Conservation (phyloP, 2,329 filamentous ascomycete species). For the Penicillium sp. region DNA sequence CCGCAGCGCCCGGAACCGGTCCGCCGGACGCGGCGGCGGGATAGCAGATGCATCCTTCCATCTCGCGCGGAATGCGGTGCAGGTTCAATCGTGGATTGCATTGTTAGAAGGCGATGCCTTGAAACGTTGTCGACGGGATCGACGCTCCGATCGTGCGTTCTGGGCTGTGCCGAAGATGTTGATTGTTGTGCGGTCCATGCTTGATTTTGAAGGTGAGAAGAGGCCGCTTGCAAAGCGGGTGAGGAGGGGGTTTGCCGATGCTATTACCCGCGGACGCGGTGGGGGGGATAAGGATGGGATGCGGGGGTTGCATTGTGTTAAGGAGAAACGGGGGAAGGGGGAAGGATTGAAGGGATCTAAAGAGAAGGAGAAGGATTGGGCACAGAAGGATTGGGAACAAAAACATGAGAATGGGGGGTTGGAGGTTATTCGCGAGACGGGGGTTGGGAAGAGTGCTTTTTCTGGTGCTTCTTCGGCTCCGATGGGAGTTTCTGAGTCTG, state of each 20-base stretch:
- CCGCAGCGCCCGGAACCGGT: constrained; percentile 54
- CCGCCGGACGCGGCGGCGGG: constrained; percentile 48
- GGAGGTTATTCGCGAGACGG: background rate
- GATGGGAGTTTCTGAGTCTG: background rate
- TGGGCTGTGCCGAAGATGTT: constrained; percentile 42
- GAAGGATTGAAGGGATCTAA: too few species aligned
- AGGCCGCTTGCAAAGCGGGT: constrained; percentile 37
- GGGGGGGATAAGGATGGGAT: background rate
- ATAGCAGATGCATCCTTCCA: constrained; percentile 60
- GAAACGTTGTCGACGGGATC: constrained; percentile 34
- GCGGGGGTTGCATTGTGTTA: constrained; percentile 16
- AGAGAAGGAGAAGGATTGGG: background rate
- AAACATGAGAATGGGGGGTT: background rate
- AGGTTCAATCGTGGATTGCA: constrained; percentile 58
- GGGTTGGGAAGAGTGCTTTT: background rate
- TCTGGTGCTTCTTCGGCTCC: background rate
- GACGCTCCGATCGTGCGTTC: constrained; percentile 37
- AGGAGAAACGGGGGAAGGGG: background rate
- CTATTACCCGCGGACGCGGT: constrained; percentile 4
- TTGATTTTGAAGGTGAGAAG: constrained; percentile 34
- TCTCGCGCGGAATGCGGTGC: constrained; percentile 50
- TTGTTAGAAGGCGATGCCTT: constrained; percentile 50
- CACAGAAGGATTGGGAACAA: background rate
- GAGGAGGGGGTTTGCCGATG: constrained; percentile 23
- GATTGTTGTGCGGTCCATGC: constrained; percentile 39